These are phyloP conservation scores for Cryptococcus amylolentus DNA, from an alignment of 1,284 basidiomycete species.

Conservation along the genomic window DNA sequence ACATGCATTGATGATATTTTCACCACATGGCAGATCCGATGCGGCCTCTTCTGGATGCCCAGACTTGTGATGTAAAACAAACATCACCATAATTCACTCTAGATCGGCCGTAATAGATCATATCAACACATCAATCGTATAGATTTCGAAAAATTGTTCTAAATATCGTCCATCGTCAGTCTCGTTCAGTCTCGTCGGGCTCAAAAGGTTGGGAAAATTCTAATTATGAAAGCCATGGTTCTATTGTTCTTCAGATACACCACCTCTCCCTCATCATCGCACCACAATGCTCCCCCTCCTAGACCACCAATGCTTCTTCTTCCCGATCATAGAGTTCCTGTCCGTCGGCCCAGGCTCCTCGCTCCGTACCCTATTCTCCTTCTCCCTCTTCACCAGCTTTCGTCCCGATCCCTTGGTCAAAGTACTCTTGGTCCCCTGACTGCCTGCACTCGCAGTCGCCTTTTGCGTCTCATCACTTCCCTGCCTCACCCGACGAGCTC, in stretches of 20 bases:
- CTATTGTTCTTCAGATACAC: neutral
- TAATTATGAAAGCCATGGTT: neutral
- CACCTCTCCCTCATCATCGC: too few species aligned
- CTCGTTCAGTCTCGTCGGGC: neutral
- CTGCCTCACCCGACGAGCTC: neutral
- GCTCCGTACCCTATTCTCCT: neutral
- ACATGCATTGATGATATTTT: too few species aligned
- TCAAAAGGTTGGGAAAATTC: neutral
- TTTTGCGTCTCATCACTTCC: neutral
- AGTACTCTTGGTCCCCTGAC: neutral
- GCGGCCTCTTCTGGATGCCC: too few species aligned
- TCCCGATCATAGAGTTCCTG: neutral
- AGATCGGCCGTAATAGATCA: too few species aligned
- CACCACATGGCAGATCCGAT: too few species aligned
- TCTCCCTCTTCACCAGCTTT: neutral
- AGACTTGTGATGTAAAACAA: too few species aligned
- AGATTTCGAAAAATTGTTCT: too few species aligned
- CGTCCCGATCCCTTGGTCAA: neutral
- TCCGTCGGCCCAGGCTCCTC: too few species aligned
- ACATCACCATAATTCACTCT: too few species aligned
- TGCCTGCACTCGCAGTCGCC: neutral
- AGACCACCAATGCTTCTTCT: conserved; percentile 20
- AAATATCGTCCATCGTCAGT: neutral
- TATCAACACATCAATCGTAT: too few species aligned
- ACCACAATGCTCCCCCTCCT: neutral